Percentiles rank a stretch among this genome's conserved stretches.
Conservation (phyloP, 345 rosid genomes). For the Gossypium stocksii region DNA sequence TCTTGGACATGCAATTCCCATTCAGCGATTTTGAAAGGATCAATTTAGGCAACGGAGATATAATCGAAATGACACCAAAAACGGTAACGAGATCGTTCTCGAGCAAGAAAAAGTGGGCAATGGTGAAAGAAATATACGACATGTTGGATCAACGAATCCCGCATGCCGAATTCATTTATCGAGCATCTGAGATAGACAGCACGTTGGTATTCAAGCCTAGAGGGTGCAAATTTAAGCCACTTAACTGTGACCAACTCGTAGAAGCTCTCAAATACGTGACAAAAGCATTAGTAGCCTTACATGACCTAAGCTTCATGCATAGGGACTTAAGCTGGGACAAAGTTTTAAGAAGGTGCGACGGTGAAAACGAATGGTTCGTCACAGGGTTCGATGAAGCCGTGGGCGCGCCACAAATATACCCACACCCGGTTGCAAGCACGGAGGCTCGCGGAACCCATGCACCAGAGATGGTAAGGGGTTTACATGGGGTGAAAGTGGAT, state of each 20-base stretch:
- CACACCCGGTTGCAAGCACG: conserved; percentile 31
- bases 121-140: conserved; percentile 78
- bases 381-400: conserved; percentile 79
- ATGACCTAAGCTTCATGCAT: conserved; percentile 95
- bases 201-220: conserved; percentile 72
- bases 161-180: conserved; percentile 57
- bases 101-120: conserved; percentile 56
- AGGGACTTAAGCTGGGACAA: conserved; percentile 86
- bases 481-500: conserved; percentile 94
- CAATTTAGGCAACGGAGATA: conserved; percentile 37
- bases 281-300: conserved; percentile 79
- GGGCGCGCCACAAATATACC: conserved; percentile 76
- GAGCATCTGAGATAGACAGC: conserved; percentile 52
- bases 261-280: conserved; percentile 86
- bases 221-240: conserved; percentile 59
- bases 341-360: conserved; percentile 49
- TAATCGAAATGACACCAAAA: conserved; percentile 68
- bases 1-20: conserved; percentile 24
- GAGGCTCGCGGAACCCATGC: conserved; percentile 60
- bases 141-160: conserved; percentile 76
- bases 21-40: conserved; percentile 79
- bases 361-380: conserved; percentile 72
- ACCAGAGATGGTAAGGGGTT: conserved; percentile 88
- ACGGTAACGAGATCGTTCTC: conserved; percentile 55
- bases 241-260: conserved; percentile 57